phyloP scores from a whole-genome alignment of 179 eudicot genomes.

The Monotropa hypopitys region DNA sequence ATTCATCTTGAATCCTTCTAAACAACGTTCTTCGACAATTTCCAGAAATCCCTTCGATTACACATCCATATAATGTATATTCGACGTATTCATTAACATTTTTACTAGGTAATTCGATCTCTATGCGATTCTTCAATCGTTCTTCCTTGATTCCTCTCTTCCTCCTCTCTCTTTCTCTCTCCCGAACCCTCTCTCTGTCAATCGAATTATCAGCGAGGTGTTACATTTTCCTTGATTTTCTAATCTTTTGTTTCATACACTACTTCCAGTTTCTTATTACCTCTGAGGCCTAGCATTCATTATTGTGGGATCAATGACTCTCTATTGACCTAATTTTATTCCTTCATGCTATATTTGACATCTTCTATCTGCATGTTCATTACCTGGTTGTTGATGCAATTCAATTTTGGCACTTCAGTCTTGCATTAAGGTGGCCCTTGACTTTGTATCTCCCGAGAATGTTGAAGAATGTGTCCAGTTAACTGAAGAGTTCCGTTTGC shows the following conservation, averaged over 20 bases:
- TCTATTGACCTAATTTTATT: background rate
- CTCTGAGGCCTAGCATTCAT: background rate
- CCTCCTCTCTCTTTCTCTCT: too few species aligned
- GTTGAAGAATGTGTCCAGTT: slow-evolving; percentile 57
- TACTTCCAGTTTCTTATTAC: background rate
- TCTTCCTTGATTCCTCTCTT: too few species aligned
- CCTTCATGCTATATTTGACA: background rate
- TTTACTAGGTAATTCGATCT: too few species aligned
- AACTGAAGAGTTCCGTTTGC: slow-evolving; percentile 78
- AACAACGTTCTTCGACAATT: too few species aligned
- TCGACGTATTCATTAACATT: too few species aligned
- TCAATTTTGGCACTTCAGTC: slow-evolving; percentile 37
- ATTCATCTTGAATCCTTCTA: too few species aligned
- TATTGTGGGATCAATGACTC: background rate
- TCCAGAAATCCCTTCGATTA: too few species aligned
- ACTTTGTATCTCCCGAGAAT: slow-evolving; percentile 87
- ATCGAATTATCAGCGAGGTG: too few species aligned
- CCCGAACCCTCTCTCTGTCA: too few species aligned
- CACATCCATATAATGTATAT: too few species aligned
- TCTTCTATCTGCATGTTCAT: background rate
- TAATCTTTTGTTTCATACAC: background rate
- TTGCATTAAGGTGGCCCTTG: slow-evolving; percentile 85
- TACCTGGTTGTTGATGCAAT: background rate
- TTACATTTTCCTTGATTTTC: too few species aligned
- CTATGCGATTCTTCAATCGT: too few species aligned